These are phyloP conservation scores for Quercus glauca DNA, from an alignment of 306 rosid species.

Conservation along the genomic window DNA sequence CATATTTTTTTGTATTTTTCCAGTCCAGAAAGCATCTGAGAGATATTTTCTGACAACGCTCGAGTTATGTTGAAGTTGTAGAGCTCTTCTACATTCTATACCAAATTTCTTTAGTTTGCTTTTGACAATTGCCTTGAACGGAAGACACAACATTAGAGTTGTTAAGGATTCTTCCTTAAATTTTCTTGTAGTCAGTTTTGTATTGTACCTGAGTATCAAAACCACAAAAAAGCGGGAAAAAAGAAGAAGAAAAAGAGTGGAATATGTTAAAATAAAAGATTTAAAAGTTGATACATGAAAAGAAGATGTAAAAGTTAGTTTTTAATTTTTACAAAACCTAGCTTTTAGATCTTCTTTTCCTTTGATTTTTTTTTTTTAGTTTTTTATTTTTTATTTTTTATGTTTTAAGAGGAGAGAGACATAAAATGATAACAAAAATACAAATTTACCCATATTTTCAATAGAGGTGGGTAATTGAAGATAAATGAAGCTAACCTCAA, in stretches of 20 bases:
- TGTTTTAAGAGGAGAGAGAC: no score
- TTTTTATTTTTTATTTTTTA: no score
- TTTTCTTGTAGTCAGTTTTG: conserved; percentile 71
- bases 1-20: conserved; percentile 72
- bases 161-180: conserved; percentile 75
- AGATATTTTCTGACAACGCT: conserved; percentile 35
- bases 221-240: not conserved
- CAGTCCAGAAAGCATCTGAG: conserved; percentile 35
- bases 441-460: no score
- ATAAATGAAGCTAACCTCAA: no score
- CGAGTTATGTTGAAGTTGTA: conserved; percentile 46
- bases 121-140: conserved; percentile 44
- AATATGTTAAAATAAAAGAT: no score
- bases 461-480: no score
- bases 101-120: conserved; percentile 73
- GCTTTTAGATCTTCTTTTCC: no score
- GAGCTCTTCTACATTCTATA: conserved; percentile 62
- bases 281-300: no score
- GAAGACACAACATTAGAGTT: conserved; percentile 71
- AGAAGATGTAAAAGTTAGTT: no score
- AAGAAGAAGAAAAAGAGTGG: not conserved
- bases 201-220: conserved; percentile 54
- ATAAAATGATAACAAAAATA: no score
- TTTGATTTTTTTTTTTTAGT: no score
- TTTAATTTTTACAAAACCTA: no score